Evolutionary conservation across 768 basidiomycete genomes (phyloP).

Genomic region (Boletus sp.): DNA sequence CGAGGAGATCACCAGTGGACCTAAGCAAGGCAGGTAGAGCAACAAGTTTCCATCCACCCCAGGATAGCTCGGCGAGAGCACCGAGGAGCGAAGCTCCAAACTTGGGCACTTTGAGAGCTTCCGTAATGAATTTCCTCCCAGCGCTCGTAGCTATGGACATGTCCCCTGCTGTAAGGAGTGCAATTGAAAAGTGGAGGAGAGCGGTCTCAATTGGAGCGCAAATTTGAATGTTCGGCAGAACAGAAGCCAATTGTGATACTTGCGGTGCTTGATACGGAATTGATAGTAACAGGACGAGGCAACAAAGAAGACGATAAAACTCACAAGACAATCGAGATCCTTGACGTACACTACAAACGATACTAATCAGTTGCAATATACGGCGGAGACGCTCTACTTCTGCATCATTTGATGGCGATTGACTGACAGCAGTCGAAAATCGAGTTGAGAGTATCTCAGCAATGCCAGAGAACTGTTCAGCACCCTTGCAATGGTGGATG

Average conservation of each 20-base stretch:
- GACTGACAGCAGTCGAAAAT: conserved; percentile 26
- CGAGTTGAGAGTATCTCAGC: conserved; percentile 51
- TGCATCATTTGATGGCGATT: conserved; percentile 1
- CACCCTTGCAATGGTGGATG: conserved; percentile 75
- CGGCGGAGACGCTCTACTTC: conserved; percentile 45
- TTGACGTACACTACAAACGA: conserved; percentile 62
- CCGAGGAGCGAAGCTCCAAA: conserved; percentile 60
- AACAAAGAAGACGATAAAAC: conserved; percentile 19
- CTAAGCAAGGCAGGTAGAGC: conserved; percentile 60
- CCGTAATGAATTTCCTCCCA: conserved; percentile 49
- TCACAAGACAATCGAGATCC: conserved; percentile 67
- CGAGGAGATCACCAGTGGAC: conserved; percentile 45
- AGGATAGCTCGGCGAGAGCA: conserved; percentile 59
- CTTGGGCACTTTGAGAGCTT: conserved; percentile 22
- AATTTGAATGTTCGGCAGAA: conserved; percentile 28
- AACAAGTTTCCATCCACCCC: conserved; percentile 77
- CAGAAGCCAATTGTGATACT: conserved; percentile 34
- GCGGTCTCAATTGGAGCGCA: conserved; percentile 27
- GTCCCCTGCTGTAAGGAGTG: conserved; percentile 43
- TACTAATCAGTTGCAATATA: conserved; percentile 53
- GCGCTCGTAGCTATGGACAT: conserved; percentile 34
- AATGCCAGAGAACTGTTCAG: conserved; percentile 60
- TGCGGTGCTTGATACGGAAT: conserved; percentile 33
- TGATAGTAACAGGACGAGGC: background rate
- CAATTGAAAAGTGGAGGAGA: conserved; percentile 33